These are phyloP conservation scores for Monilinia vaccinii-corymbosi DNA, from an alignment of 2,329 filamentous ascomycete genomes.

Conservation along the genomic window DNA sequence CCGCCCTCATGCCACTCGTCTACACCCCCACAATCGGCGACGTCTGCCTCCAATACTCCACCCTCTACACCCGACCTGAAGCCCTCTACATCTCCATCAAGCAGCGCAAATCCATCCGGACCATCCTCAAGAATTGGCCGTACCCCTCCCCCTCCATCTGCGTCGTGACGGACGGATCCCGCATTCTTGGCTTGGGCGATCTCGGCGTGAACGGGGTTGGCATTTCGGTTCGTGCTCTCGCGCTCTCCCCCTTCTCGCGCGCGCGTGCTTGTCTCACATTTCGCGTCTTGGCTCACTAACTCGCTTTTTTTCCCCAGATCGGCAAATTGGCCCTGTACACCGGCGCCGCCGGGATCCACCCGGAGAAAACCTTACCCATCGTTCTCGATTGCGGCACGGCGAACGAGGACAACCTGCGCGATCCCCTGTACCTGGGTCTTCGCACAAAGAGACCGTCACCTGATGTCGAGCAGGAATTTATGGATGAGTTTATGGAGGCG, in stretches of 20 bases:
- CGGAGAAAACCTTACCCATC: slow-evolving; percentile 69
- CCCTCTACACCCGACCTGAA: slow-evolving; percentile 90
- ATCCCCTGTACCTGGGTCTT: slow-evolving; percentile 81
- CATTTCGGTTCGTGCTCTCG: slow-evolving; percentile 61
- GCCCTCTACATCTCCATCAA: slow-evolving; percentile 93
- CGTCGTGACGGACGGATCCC: slow-evolving; percentile 91
- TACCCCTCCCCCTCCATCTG: slow-evolving; percentile 86
- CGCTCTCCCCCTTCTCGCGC: no score
- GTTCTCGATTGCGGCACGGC: slow-evolving; percentile 58
- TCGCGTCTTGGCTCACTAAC: not conserved
- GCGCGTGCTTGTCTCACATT: not conserved
- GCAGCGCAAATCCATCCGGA: slow-evolving; percentile 81
- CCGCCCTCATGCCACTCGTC: slow-evolving; percentile 74
- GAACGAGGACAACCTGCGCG: slow-evolving; percentile 56
- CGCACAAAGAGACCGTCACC: slow-evolving; percentile 71
- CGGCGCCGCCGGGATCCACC: slow-evolving; percentile 88
- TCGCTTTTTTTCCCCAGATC: slow-evolving; percentile 40
- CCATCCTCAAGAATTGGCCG: slow-evolving; percentile 90
- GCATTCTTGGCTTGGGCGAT: slow-evolving; percentile 86
- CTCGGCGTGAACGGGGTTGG: slow-evolving; percentile 96
- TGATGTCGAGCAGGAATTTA: slow-evolving; percentile 77
- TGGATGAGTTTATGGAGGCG: slow-evolving; percentile 96
- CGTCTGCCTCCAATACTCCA: slow-evolving; percentile 92
- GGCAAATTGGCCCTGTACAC: slow-evolving; percentile 95
- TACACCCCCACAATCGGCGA: slow-evolving; percentile 91